Base-by-base conservation (phyloP, 1,284 basidiomycete species). In the Sparassis latifolia region DNA sequence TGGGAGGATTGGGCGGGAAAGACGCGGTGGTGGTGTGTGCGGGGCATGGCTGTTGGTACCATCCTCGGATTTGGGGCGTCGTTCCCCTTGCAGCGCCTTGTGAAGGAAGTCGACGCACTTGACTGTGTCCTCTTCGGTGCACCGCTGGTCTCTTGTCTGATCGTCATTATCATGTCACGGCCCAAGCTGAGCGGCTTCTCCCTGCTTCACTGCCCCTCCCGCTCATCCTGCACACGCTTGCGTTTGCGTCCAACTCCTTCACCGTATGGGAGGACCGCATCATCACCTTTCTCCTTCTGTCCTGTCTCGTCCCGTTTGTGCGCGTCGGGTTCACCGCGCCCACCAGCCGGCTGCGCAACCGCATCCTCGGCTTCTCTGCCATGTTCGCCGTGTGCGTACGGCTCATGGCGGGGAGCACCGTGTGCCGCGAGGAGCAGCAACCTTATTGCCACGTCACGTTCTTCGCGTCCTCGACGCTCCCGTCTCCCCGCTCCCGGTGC, bases 361-460 rank as follows among this genome's bases (percentile, higher is more conserved):
- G 90, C 38, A 86, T 96, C 48, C 69, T 93, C 6, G 75, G 79
- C 0, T 88, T 91, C 61, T 80, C 84, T 6, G 59, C 77, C 3
- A 62, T 88, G 2, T 85, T 87, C 54, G 80, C 86, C 0, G 59
- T 80, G n/a, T 83, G 86, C 53, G 76, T 88, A 4, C 81, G 95
- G 7, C 62, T 91, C 10, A 86, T 92, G 63, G 77, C 83, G 0
- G 66, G 79, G 49, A 87, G 86, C 62, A 91, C 92, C 0, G 82
- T 95, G 0, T 99, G 96, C 64, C 75, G 97, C 48, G 97, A 99
- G 66, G 97, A 99, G 65, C 96, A 98, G 67, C 86, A 89, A 44
- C 86, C 91, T 0, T 86, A 79, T 64, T 97, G 95, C 65, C 73
- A 78, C 51, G 85, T 92, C 47, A 94, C 92, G 0, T 97, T 95